Conservation (phyloP, 1,284 basidiomycete genomes). For the Ustilago tritici region DNA sequence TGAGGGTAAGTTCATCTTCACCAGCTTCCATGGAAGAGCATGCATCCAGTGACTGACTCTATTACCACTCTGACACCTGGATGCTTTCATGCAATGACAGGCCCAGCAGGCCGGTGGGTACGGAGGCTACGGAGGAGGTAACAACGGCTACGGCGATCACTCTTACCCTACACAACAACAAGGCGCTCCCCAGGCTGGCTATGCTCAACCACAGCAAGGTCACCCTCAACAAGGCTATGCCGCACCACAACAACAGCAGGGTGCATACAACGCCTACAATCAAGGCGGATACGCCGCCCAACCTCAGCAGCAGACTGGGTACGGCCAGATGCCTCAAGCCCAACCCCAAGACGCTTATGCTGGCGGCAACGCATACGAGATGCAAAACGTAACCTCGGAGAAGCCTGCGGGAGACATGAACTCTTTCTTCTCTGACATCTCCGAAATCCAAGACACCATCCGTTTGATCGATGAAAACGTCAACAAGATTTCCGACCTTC, state of each 20-base stretch:
- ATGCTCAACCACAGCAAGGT: conserved; percentile 21
- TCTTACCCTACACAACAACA: conserved; percentile 66
- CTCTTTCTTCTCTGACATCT: conserved; percentile 66
- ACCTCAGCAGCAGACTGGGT: conserved; percentile 26
- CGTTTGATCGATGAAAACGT: conserved; percentile 67
- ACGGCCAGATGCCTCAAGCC: conserved; percentile 6
- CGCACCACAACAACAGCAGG: conserved; percentile 28
- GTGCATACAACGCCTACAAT: conserved; percentile 12
- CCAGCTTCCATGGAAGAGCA: neutral
- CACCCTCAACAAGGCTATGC: conserved; percentile 14
- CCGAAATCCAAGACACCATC: conserved; percentile 66
- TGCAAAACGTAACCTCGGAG: conserved; percentile 52
- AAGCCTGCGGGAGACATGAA: conserved; percentile 54
- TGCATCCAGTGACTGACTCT: conserved; percentile 13
- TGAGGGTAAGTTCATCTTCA: conserved; percentile 44
- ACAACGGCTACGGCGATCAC: conserved; percentile 69
- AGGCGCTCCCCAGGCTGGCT: conserved; percentile 34
- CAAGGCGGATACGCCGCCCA: conserved; percentile 28
- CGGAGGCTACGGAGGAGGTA: conserved; percentile 61
- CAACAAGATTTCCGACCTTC: conserved; percentile 66
- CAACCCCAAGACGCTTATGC: conserved; percentile 27
- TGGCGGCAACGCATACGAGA: conserved; percentile 50
- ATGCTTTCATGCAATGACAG: conserved; percentile 6
- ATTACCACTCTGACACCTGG: neutral
- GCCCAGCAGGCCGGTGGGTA: conserved; percentile 65